phyloP scores from a whole-genome alignment of 257 asterid species.

The Ajuga chamaepitys region DNA sequence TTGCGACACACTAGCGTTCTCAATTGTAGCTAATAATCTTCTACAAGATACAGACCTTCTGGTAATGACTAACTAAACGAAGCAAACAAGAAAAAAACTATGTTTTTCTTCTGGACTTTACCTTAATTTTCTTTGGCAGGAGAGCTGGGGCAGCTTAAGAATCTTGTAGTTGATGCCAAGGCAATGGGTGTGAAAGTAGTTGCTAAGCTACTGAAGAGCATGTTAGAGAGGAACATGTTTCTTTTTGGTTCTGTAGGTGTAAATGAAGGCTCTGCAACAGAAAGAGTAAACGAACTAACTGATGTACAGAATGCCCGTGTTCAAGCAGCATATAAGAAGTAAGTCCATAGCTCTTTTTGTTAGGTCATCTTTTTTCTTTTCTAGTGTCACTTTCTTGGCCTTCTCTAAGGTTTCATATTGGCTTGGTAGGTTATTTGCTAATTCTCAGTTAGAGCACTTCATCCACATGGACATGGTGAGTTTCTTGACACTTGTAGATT shows the following conservation, averaged over 20 bases:
- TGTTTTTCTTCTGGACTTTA: not conserved
- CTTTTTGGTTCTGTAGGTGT: constrained; percentile 70
- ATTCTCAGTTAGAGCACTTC: constrained; percentile 56
- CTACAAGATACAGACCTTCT: not conserved
- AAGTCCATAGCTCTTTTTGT: constrained; percentile 16
- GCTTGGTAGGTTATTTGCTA: constrained; percentile 50
- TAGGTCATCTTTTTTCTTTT: not conserved
- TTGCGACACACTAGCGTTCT: not conserved
- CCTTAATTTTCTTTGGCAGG: constrained; percentile 26
- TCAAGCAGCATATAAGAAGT: constrained; percentile 61
- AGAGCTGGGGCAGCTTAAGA: constrained; percentile 54
- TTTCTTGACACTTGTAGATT: constrained; percentile 1
- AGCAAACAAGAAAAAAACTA: not conserved
- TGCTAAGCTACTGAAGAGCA: constrained; percentile 48
- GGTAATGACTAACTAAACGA: not conserved
- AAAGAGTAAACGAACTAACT: constrained; percentile 61
- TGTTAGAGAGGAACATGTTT: constrained; percentile 67
- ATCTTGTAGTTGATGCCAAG: constrained; percentile 52
- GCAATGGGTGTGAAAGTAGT: constrained; percentile 35
- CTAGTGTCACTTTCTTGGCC: not conserved
- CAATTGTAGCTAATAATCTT: not conserved
- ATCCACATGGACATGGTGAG: constrained; percentile 86
- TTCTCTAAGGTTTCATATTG: constrained; percentile 21
- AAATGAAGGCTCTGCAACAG: constrained; percentile 53
- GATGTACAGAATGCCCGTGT: constrained; percentile 56